phyloP scores from a whole-genome alignment of 2,329 filamentous ascomycete species.

The Macrophomina pseudophaseolina region DNA sequence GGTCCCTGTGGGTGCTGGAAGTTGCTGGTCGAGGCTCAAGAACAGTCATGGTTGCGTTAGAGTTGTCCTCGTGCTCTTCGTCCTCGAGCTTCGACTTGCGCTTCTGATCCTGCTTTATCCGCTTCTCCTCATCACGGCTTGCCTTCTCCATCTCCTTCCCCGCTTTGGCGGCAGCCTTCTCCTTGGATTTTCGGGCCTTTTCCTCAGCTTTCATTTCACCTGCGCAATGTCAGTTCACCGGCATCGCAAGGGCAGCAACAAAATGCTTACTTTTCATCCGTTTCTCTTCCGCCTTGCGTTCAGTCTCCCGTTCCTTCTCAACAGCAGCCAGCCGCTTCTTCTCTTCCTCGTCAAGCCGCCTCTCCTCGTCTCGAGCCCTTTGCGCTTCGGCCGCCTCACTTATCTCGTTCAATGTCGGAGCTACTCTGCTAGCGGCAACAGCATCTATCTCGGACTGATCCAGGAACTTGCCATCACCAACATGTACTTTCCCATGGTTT shows the following conservation, averaged over 20 bases:
- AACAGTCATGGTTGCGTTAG: not conserved
- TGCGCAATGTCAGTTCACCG: constrained; percentile 42
- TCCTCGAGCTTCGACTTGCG: constrained; percentile 49
- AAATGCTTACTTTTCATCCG: constrained; percentile 61
- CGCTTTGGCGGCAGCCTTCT: constrained; percentile 47
- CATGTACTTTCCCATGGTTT: constrained; percentile 65
- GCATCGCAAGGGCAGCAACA: not conserved
- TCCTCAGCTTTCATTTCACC: constrained; percentile 59
- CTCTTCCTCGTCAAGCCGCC: constrained; percentile 68
- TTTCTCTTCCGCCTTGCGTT: constrained; percentile 53
- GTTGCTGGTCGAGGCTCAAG: constrained; percentile 16
- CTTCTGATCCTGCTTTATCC: constrained; percentile 56
- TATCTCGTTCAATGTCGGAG: constrained; percentile 85
- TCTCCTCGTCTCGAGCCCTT: constrained; percentile 67
- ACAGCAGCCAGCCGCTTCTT: constrained; percentile 64
- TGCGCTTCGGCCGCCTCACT: constrained; percentile 76
- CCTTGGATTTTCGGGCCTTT: constrained; percentile 57
- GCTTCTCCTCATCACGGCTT: constrained; percentile 61
- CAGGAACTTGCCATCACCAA: constrained; percentile 83
- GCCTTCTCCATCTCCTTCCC: constrained; percentile 52
- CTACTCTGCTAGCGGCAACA: constrained; percentile 76
- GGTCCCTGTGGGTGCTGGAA: constrained; percentile 22
- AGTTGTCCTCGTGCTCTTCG: constrained; percentile 22
- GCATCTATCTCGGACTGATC: constrained; percentile 77
- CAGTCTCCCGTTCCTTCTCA: constrained; percentile 57